Conservation (phyloP, 2,329 filamentous ascomycete genomes). For the Myriosclerotinia scirpicola region DNA sequence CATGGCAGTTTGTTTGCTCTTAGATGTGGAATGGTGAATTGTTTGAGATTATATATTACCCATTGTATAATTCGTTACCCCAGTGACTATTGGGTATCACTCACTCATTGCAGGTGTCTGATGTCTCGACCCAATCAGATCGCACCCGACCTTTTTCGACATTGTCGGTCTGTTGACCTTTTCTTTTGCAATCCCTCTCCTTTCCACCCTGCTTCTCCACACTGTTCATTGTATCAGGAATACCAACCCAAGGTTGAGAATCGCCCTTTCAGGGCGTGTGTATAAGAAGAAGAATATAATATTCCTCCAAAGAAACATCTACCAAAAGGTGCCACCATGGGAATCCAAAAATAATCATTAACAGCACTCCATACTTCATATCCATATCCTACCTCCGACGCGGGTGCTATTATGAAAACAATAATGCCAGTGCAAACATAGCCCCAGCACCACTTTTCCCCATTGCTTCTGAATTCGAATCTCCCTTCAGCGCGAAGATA, state of each 20-base stretch:
- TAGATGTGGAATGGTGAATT: too few relatives aligned
- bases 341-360: constrained; percentile 73
- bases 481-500: too few relatives aligned
- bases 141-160: not conserved
- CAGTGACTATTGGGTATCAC: too few relatives aligned
- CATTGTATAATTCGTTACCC: too few relatives aligned
- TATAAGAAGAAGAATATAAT: constrained; percentile 68
- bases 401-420: too few relatives aligned
- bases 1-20: too few relatives aligned
- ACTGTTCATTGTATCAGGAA: constrained; percentile 39
- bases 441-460: too few relatives aligned
- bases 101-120: too few relatives aligned
- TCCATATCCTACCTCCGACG: constrained; percentile 59
- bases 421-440: too few relatives aligned
- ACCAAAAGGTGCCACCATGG: constrained; percentile 69
- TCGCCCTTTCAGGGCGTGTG: constrained; percentile 62
- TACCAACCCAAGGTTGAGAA: constrained; percentile 67
- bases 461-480: too few relatives aligned
- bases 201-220: constrained; percentile 21
- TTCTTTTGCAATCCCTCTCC: not conserved
- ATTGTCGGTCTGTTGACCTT: not conserved
- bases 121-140: not conserved
- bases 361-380: constrained; percentile 60
- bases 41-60: too few relatives aligned
- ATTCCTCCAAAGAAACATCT: constrained; percentile 66